Evolutionary conservation across 1,139 yeast genomes (phyloP).

Genomic region (Petasospora fabianii): DNA sequence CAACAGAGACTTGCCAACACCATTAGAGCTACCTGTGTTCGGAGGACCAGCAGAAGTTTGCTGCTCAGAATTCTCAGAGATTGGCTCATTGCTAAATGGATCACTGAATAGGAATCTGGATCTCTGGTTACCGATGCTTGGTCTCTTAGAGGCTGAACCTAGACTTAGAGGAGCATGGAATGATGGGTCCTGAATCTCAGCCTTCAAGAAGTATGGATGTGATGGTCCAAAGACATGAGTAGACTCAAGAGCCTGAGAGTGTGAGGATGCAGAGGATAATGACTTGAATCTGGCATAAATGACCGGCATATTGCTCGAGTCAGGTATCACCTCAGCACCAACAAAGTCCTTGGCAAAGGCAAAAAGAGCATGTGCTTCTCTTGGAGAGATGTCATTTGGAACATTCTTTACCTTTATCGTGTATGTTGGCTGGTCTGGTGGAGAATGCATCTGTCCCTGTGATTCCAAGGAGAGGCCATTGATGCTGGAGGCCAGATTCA

Average conservation of each 20-base stretch:
- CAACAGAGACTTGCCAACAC: conserved; percentile 51
- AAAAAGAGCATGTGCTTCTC: conserved; percentile 78
- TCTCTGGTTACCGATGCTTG: conserved; percentile 53
- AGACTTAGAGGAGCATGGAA: conserved; percentile 30
- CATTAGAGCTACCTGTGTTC: conserved; percentile 27
- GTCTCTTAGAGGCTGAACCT: conserved; percentile 38
- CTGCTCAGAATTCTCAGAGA: conserved; percentile 17
- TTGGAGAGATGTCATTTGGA: conserved; percentile 66
- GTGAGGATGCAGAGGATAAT: conserved; percentile 62
- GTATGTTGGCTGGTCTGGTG: conserved; percentile 23
- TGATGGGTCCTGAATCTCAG: conserved; percentile 45
- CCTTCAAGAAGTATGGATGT: conserved; percentile 44
- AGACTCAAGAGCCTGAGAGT: conserved; percentile 65
- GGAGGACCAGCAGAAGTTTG: neutral
- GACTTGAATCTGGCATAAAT: conserved; percentile 65
- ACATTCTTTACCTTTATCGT: conserved; percentile 46
- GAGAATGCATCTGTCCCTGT: conserved; percentile 17
- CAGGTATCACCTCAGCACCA: conserved; percentile 47
- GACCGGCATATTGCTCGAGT: conserved; percentile 28
- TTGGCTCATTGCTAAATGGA: conserved; percentile 44
- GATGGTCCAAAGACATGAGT: conserved; percentile 62
- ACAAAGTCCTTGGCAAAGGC: conserved; percentile 76
- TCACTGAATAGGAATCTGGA: conserved; percentile 70
- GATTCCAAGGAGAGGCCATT: conserved; percentile 16
- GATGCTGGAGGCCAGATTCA: conserved; percentile 18